Conservation (phyloP, 139 green algal genomes). For the Edaphochlamys debaryana region DNA sequence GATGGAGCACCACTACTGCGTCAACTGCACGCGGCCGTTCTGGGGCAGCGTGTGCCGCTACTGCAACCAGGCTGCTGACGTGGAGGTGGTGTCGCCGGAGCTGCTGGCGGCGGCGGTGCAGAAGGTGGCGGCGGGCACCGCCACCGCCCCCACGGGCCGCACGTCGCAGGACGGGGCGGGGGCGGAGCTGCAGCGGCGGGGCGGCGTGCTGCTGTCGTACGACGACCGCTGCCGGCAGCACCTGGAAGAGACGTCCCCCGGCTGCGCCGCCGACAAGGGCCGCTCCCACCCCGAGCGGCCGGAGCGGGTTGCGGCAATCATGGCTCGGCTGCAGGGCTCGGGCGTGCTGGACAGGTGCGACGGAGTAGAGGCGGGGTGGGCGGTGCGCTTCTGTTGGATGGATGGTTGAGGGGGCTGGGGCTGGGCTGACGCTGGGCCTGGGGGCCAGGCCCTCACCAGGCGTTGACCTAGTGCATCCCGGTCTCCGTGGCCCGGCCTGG, state of each 20-base stretch:
- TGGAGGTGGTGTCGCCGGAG: constrained; percentile 14
- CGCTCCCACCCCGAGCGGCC: constrained; percentile 66
- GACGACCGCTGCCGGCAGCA: constrained; percentile 33
- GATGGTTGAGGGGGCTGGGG: neutral
- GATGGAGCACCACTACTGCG: constrained; percentile 3
- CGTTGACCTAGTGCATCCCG: no score
- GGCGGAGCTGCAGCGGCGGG: neutral
- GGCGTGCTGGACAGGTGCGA: constrained; percentile 58
- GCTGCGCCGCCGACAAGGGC: neutral
- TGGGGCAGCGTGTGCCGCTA: constrained; percentile 16
- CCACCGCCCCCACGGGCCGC: no score
- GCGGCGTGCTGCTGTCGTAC: constrained; percentile 27
- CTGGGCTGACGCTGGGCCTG: no score
- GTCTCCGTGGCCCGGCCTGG: no score
- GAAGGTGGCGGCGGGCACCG: constrained; percentile 1
- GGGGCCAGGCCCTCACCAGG: no score
- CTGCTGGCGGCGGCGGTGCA: constrained; percentile 20
- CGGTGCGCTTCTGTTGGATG: no score
- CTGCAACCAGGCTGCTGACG: constrained; percentile 7
- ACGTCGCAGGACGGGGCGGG: no score
- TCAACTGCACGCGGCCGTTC: constrained; percentile 45
- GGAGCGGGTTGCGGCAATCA: constrained; percentile 77
- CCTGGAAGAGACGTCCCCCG: constrained; percentile 23
- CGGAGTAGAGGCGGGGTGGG: neutral
- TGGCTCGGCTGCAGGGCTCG: constrained; percentile 63